These are phyloP conservation scores for Senna tora DNA, from an alignment of 306 rosid genomes.

Conservation along the genomic window DNA sequence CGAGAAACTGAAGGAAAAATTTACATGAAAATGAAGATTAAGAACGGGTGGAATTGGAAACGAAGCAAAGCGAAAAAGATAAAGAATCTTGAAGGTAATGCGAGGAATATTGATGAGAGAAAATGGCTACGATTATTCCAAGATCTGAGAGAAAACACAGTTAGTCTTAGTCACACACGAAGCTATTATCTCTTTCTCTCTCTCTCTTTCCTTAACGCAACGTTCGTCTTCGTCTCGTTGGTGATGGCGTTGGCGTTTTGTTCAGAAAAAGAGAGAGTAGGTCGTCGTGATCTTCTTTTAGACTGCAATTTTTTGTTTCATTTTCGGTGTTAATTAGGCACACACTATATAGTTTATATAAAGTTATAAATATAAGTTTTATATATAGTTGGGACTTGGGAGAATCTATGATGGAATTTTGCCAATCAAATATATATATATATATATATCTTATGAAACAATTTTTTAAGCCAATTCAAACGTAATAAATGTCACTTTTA, in stretches of 20 bases:
- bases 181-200: constrained; percentile 5
- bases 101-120: neutral
- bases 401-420: too few relatives aligned
- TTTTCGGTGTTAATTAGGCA: too few relatives aligned
- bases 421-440: too few relatives aligned
- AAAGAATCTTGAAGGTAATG: constrained; percentile 38
- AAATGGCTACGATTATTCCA: constrained; percentile 39
- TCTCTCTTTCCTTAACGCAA: neutral
- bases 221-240: neutral
- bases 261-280: neutral
- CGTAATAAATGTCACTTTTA: too few relatives aligned
- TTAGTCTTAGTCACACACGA: constrained; percentile 39
- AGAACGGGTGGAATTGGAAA: neutral
- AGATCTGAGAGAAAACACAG: constrained; percentile 54
- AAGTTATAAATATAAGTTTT: too few relatives aligned
- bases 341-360: too few relatives aligned
- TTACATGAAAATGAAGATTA: neutral
- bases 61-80: constrained; percentile 27
- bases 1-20: neutral
- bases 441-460: too few relatives aligned
- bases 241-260: constrained; percentile 40
- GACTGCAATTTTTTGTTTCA: neutral
- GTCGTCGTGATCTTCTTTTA: neutral
- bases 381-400: too few relatives aligned
- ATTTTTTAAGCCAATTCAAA: too few relatives aligned